phyloP scores from a whole-genome alignment of 2,329 filamentous ascomycete genomes.

The Monilinia vaccinii-corymbosi region DNA sequence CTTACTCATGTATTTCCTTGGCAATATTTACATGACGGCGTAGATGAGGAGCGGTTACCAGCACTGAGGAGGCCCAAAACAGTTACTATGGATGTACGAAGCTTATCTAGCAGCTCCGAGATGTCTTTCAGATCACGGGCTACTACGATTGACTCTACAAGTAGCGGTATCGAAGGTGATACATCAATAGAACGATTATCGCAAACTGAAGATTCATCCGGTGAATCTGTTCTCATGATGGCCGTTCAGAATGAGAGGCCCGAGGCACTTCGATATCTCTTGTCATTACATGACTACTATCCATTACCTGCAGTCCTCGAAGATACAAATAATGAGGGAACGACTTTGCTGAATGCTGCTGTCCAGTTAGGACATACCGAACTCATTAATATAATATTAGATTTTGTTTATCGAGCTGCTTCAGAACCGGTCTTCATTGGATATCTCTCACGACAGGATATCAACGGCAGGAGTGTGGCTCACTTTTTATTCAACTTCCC shows the following conservation, averaged over 20 bases:
- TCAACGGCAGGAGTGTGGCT: slow-evolving; percentile 78
- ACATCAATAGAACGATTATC: slow-evolving; percentile 71
- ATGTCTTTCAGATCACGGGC: slow-evolving; percentile 75
- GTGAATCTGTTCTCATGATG: slow-evolving; percentile 86
- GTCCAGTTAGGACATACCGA: slow-evolving; percentile 73
- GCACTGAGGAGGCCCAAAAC: slow-evolving; percentile 35
- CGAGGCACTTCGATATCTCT: slow-evolving; percentile 67
- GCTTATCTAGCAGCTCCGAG: slow-evolving; percentile 77
- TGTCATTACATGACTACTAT: slow-evolving; percentile 70
- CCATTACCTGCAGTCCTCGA: slow-evolving; percentile 61
- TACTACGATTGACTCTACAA: slow-evolving; percentile 65
- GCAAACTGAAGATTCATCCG: slow-evolving; percentile 59
- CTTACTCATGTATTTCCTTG: slow-evolving; percentile 90
- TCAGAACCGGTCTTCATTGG: slow-evolving; percentile 47
- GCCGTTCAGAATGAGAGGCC: slow-evolving; percentile 64
- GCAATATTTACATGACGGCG: slow-evolving; percentile 46
- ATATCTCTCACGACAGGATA: slow-evolving; percentile 72
- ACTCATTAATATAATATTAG: slow-evolving; percentile 65
- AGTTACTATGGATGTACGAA: slow-evolving; percentile 84
- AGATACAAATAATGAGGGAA: slow-evolving; percentile 83
- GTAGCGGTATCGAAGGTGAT: slow-evolving; percentile 72
- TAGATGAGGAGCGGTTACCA: slow-evolving; percentile 31
- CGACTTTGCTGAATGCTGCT: slow-evolving; percentile 80
- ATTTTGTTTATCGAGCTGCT: slow-evolving; percentile 53
- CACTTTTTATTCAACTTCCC: slow-evolving; percentile 95